Base-by-base conservation (phyloP, 139 green algal genomes). In the Chlamydomonas incerta region DNA sequence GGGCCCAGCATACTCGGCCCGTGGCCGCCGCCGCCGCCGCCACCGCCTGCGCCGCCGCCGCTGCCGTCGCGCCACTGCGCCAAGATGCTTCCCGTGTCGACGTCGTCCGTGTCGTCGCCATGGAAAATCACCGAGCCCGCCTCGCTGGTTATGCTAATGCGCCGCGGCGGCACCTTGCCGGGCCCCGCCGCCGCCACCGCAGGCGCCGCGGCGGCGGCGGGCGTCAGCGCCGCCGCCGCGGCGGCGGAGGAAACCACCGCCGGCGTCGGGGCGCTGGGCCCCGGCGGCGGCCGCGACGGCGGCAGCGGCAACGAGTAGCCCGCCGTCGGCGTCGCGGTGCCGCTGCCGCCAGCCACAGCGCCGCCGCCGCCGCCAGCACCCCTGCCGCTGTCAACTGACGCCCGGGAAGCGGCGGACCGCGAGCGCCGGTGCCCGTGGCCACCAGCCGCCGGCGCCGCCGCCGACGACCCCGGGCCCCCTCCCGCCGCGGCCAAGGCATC, bases 91-190 rank as follows among this genome's bases (percentile, higher is more conserved):
- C 41, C 41, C 41, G 41, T 50, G 41, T 50, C 41, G 6, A 50
- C 41, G 41, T 35, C 34, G 9, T 15, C 33, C 14, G 4, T 26
- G 31, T 82, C 74, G 5, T 72, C 60, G 41, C 28, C 75, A 21
- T 72, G 62, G 6, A 72, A 17, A 41, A 82, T 60, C 10, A 82
- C 62, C 13, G 75, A 75, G 9, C 70, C 70, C 37, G 26, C 70
- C 5, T 75, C 70, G 41, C 70, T 75, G 26, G 37, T 23, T 2
- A 33, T 29, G 70, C 70, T 58, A 23, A 13, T 13, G 24, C 21
- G 68, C 33, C 68, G 11, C 28, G 33, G 33, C 8, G 60, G 33
- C 55, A 24, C 8, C 55, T 10, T 60, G 18, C 8, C 17, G 41
- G 41, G n/a, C n/a, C 17, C 72, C 15, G 26, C 72, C 29, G 65